A percentile compares a stretch with the other conserved stretches of the same genome.
These are phyloP conservation scores for Daedaleopsis nitida DNA, from an alignment of 768 basidiomycete genomes.

Conservation along the genomic window DNA sequence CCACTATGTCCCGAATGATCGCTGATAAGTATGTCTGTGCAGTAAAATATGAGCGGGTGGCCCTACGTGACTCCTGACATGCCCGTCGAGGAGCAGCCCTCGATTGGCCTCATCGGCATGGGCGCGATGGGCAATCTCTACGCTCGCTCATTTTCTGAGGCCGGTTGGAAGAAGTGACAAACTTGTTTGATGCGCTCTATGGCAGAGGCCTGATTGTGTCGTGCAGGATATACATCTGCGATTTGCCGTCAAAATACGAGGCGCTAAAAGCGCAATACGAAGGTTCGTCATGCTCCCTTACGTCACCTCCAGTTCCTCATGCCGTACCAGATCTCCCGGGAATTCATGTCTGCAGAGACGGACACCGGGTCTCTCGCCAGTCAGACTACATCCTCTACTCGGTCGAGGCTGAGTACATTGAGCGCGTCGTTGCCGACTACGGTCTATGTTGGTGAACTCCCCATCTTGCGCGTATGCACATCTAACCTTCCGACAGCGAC, in stretches of 20 bases:
- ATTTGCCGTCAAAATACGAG: constrained; percentile 74
- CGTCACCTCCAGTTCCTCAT: neutral
- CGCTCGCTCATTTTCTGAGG: constrained; percentile 70
- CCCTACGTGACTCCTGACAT: constrained; percentile 35
- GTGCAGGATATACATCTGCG: constrained; percentile 85
- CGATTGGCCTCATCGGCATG: constrained; percentile 94
- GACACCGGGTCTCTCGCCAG: constrained; percentile 84
- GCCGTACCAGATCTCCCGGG: constrained; percentile 50
- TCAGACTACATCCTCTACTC: constrained; percentile 96
- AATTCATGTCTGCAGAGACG: constrained; percentile 71
- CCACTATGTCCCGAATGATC: no score
- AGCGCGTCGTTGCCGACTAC: constrained; percentile 79
- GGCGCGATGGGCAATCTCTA: constrained; percentile 98
- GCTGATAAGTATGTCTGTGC: neutral
- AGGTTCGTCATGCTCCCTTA: constrained; percentile 39
- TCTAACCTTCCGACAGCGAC: constrained; percentile 58
- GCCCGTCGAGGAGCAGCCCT: constrained; percentile 59
- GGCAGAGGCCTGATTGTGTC: neutral
- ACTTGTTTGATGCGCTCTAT: neutral
- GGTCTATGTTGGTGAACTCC: constrained; percentile 78
- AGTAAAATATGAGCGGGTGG: neutral
- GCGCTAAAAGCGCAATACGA: constrained; percentile 59
- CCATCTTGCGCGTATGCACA: neutral
- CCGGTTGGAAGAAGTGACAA: constrained; percentile 78
- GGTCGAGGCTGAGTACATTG: constrained; percentile 90